These are phyloP conservation scores for Beauveria brongniartii DNA, from an alignment of 2,329 filamentous ascomycete genomes.

Conservation along the genomic window DNA sequence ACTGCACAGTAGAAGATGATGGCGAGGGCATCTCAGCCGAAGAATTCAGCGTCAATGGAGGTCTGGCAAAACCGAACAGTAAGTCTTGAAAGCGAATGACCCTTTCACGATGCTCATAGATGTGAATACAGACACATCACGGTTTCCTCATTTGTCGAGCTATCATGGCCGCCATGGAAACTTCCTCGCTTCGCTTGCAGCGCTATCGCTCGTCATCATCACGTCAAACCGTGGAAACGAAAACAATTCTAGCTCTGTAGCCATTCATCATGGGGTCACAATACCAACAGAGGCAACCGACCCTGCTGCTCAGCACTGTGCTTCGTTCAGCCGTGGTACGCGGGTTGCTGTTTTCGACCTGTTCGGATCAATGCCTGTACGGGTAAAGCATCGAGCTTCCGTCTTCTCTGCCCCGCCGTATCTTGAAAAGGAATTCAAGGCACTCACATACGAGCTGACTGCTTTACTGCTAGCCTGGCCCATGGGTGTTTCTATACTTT, in stretches of 20 bases:
- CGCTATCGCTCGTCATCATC: conserved; percentile 68
- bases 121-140: conserved; percentile 58
- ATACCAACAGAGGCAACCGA: conserved; percentile 58
- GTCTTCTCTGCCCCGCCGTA: conserved; percentile 40
- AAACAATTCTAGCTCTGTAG: conserved; percentile 55
- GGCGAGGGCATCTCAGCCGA: conserved; percentile 65
- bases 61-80: conserved; percentile 68
- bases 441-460: conserved; percentile 49
- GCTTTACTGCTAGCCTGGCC: conserved; percentile 66
- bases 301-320: conserved; percentile 47
- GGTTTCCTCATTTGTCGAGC: conserved; percentile 35
- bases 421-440: conserved; percentile 57
- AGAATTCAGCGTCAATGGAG: conserved; percentile 65
- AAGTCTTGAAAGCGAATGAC: conserved; percentile 22
- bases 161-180: conserved; percentile 60
- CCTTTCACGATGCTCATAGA: conserved; percentile 25
- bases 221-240: conserved; percentile 60
- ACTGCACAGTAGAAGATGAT: conserved; percentile 76
- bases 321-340: conserved; percentile 59
- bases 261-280: conserved; percentile 60
- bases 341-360: conserved; percentile 68
- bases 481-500: conserved; percentile 42
- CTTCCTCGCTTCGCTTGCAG: conserved; percentile 70
- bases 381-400: conserved; percentile 68
- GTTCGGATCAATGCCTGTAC: conserved; percentile 85